Conservation (phyloP, 768 basidiomycete species). For the Termitomyces sp. region DNA sequence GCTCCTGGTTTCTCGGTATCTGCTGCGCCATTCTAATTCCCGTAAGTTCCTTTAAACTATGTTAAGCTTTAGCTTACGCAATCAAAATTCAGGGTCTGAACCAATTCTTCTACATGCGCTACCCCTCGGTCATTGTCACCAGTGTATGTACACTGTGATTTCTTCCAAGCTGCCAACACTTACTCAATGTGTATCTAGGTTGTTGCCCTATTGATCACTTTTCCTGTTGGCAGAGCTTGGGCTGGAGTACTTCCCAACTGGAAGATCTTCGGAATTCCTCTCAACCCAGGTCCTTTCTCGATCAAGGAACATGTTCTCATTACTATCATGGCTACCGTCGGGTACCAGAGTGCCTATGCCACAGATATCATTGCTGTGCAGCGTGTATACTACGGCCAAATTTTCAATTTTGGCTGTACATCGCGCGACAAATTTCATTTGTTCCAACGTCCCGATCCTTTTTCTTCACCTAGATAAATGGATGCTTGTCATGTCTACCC, state of each 20-base stretch:
- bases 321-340: slow-evolving; percentile 43
- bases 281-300: slow-evolving; percentile 68
- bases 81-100: slow-evolving; percentile 41
- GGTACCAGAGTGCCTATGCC: slow-evolving; percentile 55
- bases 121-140: slow-evolving; percentile 58
- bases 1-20: slow-evolving; percentile 70
- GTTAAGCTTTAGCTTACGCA: background rate
- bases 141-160: slow-evolving; percentile 25
- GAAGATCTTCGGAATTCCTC: slow-evolving; percentile 41
- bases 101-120: slow-evolving; percentile 76
- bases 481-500: slow-evolving; percentile 72
- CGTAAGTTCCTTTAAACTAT: slow-evolving; percentile 17
- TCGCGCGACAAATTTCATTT: background rate
- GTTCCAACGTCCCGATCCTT: background rate
- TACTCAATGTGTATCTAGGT: slow-evolving; percentile 25
- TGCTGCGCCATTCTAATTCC: slow-evolving; percentile 61
- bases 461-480: slow-evolving; percentile 50
- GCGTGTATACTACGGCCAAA: slow-evolving; percentile 63
- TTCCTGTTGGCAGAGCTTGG: slow-evolving; percentile 59
- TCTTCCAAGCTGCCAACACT: background rate
- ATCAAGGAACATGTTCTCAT: slow-evolving; percentile 72
- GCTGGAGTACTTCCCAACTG: slow-evolving; percentile 47
- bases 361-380: slow-evolving; percentile 78
- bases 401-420: slow-evolving; percentile 53
- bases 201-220: slow-evolving; percentile 64